Evolutionary conservation across 2,329 filamentous ascomycete genomes (phyloP).

Genomic region (Talaromyces sp.): DNA sequence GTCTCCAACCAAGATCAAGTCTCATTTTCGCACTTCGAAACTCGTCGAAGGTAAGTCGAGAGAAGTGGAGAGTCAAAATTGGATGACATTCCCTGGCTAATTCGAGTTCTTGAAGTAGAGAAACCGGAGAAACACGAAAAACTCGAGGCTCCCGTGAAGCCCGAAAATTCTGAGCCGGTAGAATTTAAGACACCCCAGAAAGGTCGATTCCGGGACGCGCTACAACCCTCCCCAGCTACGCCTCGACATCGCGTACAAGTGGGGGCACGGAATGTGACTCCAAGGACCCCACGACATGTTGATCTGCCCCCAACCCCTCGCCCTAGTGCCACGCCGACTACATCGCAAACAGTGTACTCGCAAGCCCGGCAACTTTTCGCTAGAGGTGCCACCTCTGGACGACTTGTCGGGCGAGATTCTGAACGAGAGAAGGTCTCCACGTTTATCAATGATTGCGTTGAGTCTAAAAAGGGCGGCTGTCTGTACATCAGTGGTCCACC

Average conservation of each 20-base stretch:
- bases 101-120: background rate
- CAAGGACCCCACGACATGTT: conserved; percentile 64
- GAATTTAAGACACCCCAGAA: conserved; percentile 54
- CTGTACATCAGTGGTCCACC: conserved; percentile 95
- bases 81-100: background rate
- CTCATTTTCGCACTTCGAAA: conserved; percentile 46
- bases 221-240: conserved; percentile 71
- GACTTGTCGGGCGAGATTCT: conserved; percentile 75
- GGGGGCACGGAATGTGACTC: conserved; percentile 72
- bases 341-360: conserved; percentile 78
- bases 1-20: conserved; percentile 52
- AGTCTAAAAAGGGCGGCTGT: conserved; percentile 70
- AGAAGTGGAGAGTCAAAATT: background rate
- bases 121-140: conserved; percentile 1
- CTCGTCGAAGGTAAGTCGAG: conserved; percentile 36
- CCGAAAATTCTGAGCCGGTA: conserved; percentile 31
- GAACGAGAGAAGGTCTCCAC: conserved; percentile 66
- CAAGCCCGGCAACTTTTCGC: conserved; percentile 85
- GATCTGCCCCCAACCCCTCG: conserved; percentile 44
- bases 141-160: background rate
- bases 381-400: conserved; percentile 72
- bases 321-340: conserved; percentile 68
- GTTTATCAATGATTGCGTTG: conserved; percentile 69
- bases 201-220: conserved; percentile 71
- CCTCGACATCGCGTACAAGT: conserved; percentile 83